These are phyloP conservation scores for Rhizopogon roseolus DNA, from an alignment of 768 basidiomycete genomes.

Conservation along the genomic window DNA sequence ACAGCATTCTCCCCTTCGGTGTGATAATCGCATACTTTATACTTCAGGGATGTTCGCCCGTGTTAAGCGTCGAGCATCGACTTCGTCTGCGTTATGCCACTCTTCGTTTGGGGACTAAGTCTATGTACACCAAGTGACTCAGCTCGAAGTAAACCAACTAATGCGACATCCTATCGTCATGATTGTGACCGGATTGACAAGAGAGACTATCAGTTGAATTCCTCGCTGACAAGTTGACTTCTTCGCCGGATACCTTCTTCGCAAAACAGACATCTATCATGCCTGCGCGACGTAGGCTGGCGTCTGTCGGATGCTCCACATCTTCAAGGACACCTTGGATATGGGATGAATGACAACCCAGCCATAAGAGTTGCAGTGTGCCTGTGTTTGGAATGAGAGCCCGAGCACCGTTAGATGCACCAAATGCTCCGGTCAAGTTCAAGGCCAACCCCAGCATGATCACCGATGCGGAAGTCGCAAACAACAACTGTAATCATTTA, in stretches of 20 bases:
- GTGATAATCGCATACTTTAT: too few relatives aligned
- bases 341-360: neutral
- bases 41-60: too few relatives aligned
- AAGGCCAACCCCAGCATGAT: neutral
- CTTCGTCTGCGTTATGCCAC: too few relatives aligned
- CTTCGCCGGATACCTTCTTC: neutral
- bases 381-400: neutral
- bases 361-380: slow-evolving; percentile 1
- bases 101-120: too few relatives aligned
- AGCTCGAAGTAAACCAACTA: too few relatives aligned
- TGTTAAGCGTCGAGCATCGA: too few relatives aligned
- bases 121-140: too few relatives aligned
- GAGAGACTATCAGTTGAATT: neutral
- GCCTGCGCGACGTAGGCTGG: neutral
- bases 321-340: neutral
- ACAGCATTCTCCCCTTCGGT: too few relatives aligned
- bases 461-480: neutral
- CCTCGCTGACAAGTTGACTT: neutral
- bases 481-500: neutral
- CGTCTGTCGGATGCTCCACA: neutral
- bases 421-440: neutral
- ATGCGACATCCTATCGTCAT: neutral
- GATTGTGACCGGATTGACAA: neutral
- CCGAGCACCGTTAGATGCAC: neutral
- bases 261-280: slow-evolving; percentile 1